Evolutionary conservation across 1,284 basidiomycete species (phyloP).

Genomic region (Bondarzewia mesenterica): DNA sequence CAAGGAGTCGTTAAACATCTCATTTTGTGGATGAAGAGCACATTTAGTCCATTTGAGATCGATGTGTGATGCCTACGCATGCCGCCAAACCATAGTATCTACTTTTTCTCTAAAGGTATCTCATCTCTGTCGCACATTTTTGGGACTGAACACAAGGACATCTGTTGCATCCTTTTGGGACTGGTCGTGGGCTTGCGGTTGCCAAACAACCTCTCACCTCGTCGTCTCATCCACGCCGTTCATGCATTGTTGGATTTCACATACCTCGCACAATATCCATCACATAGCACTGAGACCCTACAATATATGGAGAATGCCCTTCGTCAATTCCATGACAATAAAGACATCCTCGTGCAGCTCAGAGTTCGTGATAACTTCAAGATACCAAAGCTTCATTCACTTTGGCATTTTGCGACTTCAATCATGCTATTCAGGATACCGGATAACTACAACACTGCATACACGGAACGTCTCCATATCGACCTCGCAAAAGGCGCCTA

Average conservation of each 20-base stretch:
- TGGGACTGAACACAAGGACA: slow-evolving; percentile 16
- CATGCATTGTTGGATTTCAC: slow-evolving; percentile 28
- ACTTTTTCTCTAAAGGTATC: slow-evolving; percentile 4
- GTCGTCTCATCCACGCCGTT: slow-evolving; percentile 10
- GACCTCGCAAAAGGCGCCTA: slow-evolving; percentile 21
- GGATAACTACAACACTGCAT: slow-evolving; percentile 14
- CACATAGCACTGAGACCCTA: slow-evolving; percentile 17
- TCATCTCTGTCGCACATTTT: slow-evolving; percentile 9
- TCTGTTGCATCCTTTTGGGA: slow-evolving; percentile 16
- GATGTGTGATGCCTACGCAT: slow-evolving; percentile 10
- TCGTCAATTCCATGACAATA: slow-evolving; percentile 12
- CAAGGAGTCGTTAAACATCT: slow-evolving; percentile 14
- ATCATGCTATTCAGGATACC: slow-evolving; percentile 3
- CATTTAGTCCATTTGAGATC: slow-evolving; percentile 10
- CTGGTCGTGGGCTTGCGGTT: slow-evolving; percentile 3
- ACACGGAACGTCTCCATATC: slow-evolving; percentile 9
- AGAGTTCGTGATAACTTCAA: slow-evolving; percentile 21
- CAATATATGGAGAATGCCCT: slow-evolving; percentile 5
- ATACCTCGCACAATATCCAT: slow-evolving; percentile 23
- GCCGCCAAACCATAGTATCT: background rate
- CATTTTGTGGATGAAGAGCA: background rate
- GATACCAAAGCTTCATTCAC: slow-evolving; percentile 19
- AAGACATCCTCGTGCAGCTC: slow-evolving; percentile 17
- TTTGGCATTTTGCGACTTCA: background rate
- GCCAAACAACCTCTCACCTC: background rate